Percentiles rank a stretch among this genome's conserved stretches.
phyloP scores from a whole-genome alignment of 495 filamentous ascomycete genomes.

The Geoglossum glabrum region DNA sequence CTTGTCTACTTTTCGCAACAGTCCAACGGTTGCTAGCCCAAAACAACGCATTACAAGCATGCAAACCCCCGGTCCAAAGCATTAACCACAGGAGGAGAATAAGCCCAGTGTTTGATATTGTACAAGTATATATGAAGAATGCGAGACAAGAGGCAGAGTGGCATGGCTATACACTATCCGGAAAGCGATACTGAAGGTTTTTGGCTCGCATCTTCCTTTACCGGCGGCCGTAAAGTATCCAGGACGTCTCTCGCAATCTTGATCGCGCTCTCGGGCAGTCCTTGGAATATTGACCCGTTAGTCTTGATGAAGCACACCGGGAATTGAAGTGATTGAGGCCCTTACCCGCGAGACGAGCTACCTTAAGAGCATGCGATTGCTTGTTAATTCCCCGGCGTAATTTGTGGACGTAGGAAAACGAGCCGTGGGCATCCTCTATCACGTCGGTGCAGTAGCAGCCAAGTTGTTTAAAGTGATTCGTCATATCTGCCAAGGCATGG shows the following conservation, averaged over 20 bases:
- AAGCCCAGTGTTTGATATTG: no score
- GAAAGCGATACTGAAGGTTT: neutral
- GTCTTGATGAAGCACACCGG: neutral
- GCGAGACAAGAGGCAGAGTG: no score
- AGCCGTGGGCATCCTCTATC: constrained; percentile 37
- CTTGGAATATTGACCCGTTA: neutral
- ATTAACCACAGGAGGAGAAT: no score
- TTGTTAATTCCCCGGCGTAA: constrained; percentile 67
- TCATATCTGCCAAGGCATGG: constrained; percentile 63
- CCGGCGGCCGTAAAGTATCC: constrained; percentile 4
- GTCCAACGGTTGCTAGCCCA: no score
- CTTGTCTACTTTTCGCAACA: no score
- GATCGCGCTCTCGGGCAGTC: constrained; percentile 37
- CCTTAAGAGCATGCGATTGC: constrained; percentile 76
- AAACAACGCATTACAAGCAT: no score
- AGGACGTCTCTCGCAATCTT: constrained; percentile 30
- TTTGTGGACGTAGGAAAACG: constrained; percentile 73
- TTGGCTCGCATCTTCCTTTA: neutral
- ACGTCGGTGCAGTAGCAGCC: constrained; percentile 84
- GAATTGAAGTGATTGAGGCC: neutral
- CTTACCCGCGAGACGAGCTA: constrained; percentile 62
- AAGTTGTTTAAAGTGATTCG: constrained; percentile 34
- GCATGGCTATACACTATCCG: neutral
- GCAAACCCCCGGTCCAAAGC: no score
- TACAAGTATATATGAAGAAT: no score